phyloP scores from a whole-genome alignment of 108 stramenopile genomes.

The Cylindrotheca fusiformis region DNA sequence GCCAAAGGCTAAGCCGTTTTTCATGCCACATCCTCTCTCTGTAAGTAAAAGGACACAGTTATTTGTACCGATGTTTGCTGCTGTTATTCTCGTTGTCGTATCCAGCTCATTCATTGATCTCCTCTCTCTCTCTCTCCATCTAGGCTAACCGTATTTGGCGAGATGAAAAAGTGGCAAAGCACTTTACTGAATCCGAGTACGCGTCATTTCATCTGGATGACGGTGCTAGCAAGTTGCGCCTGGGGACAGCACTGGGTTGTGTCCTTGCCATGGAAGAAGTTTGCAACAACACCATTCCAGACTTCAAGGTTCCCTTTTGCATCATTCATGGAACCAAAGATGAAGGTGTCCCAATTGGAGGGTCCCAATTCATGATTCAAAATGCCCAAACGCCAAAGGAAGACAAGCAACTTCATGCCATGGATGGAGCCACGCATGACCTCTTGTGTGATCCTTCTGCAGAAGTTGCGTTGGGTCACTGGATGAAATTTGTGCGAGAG shows the following conservation, averaged over 20 bases:
- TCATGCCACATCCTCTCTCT: constrained; percentile 60
- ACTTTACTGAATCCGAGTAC: constrained; percentile 9
- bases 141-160: constrained; percentile 48
- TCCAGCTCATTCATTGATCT: neutral
- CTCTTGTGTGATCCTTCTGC: constrained; percentile 39
- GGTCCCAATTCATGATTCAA: constrained; percentile 42
- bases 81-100: too few relatives aligned
- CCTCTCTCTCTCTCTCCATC: neutral
- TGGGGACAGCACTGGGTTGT: constrained; percentile 47
- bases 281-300: constrained; percentile 38
- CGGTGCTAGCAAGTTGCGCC: constrained; percentile 34
- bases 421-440: constrained; percentile 42
- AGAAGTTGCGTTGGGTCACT: constrained; percentile 27
- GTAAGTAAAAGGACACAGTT: too few relatives aligned
- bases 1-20: constrained; percentile 46
- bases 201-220: constrained; percentile 28
- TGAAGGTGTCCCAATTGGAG: constrained; percentile 43
- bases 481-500: constrained; percentile 25
- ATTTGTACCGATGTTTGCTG: too few relatives aligned
- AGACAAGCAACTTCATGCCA: constrained; percentile 22
- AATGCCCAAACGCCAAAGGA: constrained; percentile 16
- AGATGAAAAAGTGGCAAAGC: constrained; percentile 20
- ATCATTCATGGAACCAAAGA: constrained; percentile 46
- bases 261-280: constrained; percentile 39
- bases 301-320: constrained; percentile 41